These are phyloP conservation scores for Acanthamoeba divionensis DNA, from an alignment of 208 protist genomes.

Conservation along the genomic window DNA sequence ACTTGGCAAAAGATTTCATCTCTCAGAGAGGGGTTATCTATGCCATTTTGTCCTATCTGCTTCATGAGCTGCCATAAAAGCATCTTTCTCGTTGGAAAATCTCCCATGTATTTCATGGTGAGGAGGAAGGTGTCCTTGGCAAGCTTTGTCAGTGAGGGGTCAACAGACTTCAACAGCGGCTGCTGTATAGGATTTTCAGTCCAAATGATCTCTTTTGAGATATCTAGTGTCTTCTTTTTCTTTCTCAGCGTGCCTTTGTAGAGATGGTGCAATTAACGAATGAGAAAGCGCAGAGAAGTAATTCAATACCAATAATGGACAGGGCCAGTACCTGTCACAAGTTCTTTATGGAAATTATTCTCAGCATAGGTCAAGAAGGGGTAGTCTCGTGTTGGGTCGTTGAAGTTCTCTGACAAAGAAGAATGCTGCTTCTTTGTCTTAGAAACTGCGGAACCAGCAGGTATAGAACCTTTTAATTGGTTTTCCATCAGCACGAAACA, in stretches of 20 bases:
- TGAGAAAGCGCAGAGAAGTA: too few relatives aligned
- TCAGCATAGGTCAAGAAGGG: background rate
- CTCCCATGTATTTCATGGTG: constrained; percentile 66
- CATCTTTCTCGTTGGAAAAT: constrained; percentile 55
- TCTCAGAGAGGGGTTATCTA: constrained; percentile 13
- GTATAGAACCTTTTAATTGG: too few relatives aligned
- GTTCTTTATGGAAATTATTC: background rate
- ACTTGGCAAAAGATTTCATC: constrained; percentile 69
- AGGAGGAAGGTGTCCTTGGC: constrained; percentile 41
- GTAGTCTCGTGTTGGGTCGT: background rate
- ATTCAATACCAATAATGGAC: too few relatives aligned
- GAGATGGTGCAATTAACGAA: too few relatives aligned
- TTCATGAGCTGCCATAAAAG: background rate
- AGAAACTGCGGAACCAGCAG: too few relatives aligned
- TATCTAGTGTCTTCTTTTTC: constrained; percentile 21
- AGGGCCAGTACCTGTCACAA: constrained; percentile 16
- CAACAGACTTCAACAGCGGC: background rate
- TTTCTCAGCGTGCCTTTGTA: background rate
- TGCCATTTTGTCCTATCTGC: constrained; percentile 1
- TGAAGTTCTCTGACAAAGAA: too few relatives aligned
- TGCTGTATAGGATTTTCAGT: background rate
- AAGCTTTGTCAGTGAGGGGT: background rate
- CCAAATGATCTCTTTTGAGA: constrained; percentile 5
- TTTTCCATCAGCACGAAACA: too few relatives aligned
- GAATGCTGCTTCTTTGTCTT: too few relatives aligned